Evolutionary conservation across 208 protist genomes (phyloP), one percentile per base, ranked within the genome.

Genomic region (Acanthamoeba triangularis): DNA sequence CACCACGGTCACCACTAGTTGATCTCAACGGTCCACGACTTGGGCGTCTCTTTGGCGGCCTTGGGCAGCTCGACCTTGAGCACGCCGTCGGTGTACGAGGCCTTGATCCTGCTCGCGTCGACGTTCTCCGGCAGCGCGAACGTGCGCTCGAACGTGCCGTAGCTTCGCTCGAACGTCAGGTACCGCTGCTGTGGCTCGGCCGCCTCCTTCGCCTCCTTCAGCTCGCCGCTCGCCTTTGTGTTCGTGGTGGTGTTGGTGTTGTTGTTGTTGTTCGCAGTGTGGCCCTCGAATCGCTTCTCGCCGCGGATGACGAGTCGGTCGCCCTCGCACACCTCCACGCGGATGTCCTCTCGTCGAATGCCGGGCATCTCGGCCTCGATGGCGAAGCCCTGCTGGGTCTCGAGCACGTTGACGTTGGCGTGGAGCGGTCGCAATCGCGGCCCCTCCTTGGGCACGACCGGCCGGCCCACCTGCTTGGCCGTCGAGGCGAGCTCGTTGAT

Each of bases 31-130:
- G 13, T 41, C 69, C 69, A 78, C 25, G 69, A 78, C 69, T 78
- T 78, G 69, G 69, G 69, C 35, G 33, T 25, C 78, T 88, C 65
- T 69, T 95, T 47, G 18, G 37, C 44, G 30, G 49, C 47, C 93
- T 95, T 95, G 44, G 93, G 93, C 28, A 95, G 13, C 59, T 30
- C 41, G n/a, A 95, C 41, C 67, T 90, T 67, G 76, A 95, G 78
- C 49, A 95, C 93, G 76, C 93, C 93, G 52, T 95, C 44, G 54
- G 78, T 67, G 54, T 90, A 90, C 11, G 78, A 18, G 49, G 93
- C 93, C 61, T 74, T 82, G 49, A 95, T 82, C 76, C 25, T 44
- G 61, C 59, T 67, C 7, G 74, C 49, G 37, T 95, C 63, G 41
- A 65, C 69, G 54, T 84, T 84, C 61, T 90, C 30, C 10, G 93